These are phyloP conservation scores for Leccinum obscurum DNA, from an alignment of 768 basidiomycete species.

Conservation along the genomic window DNA sequence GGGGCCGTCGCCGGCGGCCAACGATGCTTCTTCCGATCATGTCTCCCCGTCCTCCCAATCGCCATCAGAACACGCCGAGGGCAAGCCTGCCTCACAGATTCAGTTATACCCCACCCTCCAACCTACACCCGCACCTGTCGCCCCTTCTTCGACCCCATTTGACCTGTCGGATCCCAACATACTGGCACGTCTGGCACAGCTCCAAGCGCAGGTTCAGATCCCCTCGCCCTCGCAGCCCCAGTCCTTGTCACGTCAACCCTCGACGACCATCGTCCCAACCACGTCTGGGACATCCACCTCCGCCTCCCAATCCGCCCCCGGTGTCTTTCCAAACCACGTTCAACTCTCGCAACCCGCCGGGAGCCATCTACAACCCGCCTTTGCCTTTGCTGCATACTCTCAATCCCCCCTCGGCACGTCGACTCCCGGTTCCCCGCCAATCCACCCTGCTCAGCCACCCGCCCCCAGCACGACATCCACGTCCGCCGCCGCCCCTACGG, in stretches of 20 bases:
- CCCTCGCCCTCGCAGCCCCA: constrained; percentile 4
- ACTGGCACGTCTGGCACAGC: constrained; percentile 26
- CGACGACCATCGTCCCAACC: not conserved
- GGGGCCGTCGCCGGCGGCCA: constrained; percentile 10
- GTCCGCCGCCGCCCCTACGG: not conserved
- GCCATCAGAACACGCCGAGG: constrained; percentile 10
- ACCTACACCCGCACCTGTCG: not conserved
- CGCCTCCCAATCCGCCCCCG: constrained; percentile 2
- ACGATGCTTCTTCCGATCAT: not conserved
- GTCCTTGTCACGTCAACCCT: constrained; percentile 2
- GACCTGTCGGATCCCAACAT: constrained; percentile 28
- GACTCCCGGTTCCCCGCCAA: not conserved
- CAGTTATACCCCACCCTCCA: not conserved
- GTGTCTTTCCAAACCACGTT: not conserved
- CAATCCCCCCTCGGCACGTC: constrained; percentile 1
- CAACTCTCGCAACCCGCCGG: constrained; percentile 2
- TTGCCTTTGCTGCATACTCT: not conserved
- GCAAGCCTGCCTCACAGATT: not conserved
- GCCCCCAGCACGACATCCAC: not conserved
- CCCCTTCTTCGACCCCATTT: not conserved
- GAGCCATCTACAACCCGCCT: constrained; percentile 16
- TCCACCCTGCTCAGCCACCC: not conserved
- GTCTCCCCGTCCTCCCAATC: constrained; percentile 9
- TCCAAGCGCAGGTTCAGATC: constrained; percentile 23
- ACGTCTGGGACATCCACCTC: not conserved